Percentiles rank a stretch among this genome's conserved stretches.
Evolutionary conservation across 192 early-diverging fungal species (phyloP).

Genomic region (Chytriomyces sp.): DNA sequence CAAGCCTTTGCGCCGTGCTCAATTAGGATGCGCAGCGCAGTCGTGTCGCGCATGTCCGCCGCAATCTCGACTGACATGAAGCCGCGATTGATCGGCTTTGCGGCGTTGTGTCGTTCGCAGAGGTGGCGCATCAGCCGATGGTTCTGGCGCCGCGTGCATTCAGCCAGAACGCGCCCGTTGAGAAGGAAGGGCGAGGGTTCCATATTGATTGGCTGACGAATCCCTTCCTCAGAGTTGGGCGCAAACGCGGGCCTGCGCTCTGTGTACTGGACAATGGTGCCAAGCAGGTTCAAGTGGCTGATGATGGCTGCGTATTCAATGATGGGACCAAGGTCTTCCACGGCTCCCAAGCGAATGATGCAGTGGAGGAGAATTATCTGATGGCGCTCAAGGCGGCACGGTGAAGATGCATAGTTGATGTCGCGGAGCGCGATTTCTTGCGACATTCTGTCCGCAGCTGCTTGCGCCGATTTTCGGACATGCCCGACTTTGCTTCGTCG

Average conservation of each 20-base stretch:
- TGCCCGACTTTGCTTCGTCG: not conserved
- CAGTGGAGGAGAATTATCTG: not conserved
- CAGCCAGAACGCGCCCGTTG: constrained; percentile 5
- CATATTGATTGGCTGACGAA: not conserved
- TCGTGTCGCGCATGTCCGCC: not conserved
- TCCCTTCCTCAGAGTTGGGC: constrained; percentile 1
- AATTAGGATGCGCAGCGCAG: constrained; percentile 23
- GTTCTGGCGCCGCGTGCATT: constrained; percentile 23
- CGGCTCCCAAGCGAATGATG: not conserved
- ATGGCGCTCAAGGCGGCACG: constrained; percentile 7
- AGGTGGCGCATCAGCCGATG: constrained; percentile 28
- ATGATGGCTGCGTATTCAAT: constrained; percentile 25
- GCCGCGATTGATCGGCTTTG: constrained; percentile 8
- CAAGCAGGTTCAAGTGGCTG: constrained; percentile 22
- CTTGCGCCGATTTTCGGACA: not conserved
- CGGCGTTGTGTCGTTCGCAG: constrained; percentile 12
- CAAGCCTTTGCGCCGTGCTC: constrained; percentile 18
- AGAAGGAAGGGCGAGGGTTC: not conserved
- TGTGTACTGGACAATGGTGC: not conserved
- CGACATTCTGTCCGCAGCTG: not conserved
- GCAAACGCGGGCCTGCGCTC: not conserved
- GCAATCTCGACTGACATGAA: constrained; percentile 14
- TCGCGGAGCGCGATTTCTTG: not conserved
- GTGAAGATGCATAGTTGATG: not conserved
- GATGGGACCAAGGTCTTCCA: not conserved